Base-by-base conservation (phyloP, 208 protist species). In the Trypanosoma avium region DNA sequence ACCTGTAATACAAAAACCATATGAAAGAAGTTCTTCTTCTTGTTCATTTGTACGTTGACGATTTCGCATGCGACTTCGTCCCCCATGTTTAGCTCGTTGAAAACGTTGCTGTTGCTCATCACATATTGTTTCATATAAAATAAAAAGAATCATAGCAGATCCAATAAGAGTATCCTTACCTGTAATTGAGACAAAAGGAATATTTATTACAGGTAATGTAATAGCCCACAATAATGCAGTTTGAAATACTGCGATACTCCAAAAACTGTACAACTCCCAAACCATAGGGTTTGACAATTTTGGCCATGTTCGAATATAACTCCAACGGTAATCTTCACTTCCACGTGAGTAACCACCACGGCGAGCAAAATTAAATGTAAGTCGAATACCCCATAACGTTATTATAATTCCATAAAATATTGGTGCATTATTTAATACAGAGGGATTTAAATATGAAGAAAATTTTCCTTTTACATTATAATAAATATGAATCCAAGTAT, bases 61-160 rank as follows among this genome's bases (percentile, higher is more conserved):
- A n/a, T n/a, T n/a, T 27, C 0, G n/a, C 40, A 35, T 24, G 24
- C 19, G 22, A 12, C 12, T 35, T 40, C 36, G 27, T n/a, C n/a
- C 19, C 12, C 21, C 48, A 6, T 46, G 61, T 65, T 94, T 92
- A 3, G 45, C 70, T 2, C 67, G 35, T 47, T 90, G 85, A 71
- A 86, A 92, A 32, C 65, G 60, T 79, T 82, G 87, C 75, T 92
- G 88, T 57, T 92, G 75, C 59, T 94, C 66, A 50, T 94, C 88
- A 43, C 73, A 84, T 19, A 73, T 32, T 12, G 75, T 67, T 69
- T 94, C 82, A 32, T 88, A 52, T n/a, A 71, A 19, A 9, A 92
- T 42, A 19, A 89, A 73, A 8, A 47, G 21, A 7, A 75, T 5
- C 8, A 88, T 52, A 35, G 63, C 32, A 2, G 26, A 38, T 4